Conservation (phyloP, 208 protist genomes). For the Leishmania braziliensis region DNA sequence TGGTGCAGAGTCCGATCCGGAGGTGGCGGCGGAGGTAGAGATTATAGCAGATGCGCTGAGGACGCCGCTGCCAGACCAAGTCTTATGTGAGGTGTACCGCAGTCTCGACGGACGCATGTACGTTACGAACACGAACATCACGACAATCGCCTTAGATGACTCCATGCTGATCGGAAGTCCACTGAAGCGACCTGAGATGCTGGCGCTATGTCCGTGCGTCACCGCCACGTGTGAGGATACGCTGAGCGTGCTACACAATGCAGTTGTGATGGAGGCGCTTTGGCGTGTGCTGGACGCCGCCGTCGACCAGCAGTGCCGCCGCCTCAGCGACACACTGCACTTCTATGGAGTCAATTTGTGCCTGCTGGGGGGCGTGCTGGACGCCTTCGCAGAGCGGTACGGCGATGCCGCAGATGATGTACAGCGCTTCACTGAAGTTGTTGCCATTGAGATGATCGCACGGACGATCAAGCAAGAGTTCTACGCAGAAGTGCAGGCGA, state of each 20-base stretch:
- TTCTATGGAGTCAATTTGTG: constrained; percentile 81
- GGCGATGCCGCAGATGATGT: constrained; percentile 5
- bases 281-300: constrained; percentile 17
- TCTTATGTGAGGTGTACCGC: constrained; percentile 74
- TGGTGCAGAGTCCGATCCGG: constrained; percentile 16
- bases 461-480: constrained; percentile 84
- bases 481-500: constrained; percentile 82
- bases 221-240: constrained; percentile 59
- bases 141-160: constrained; percentile 58
- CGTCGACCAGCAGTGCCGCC: constrained; percentile 24
- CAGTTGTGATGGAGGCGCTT: constrained; percentile 45
- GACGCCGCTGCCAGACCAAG: constrained; percentile 55
- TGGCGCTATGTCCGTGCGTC: constrained; percentile 51
- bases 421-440: constrained; percentile 30
- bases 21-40: constrained; percentile 70
- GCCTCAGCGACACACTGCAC: constrained; percentile 38
- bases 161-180: constrained; percentile 58
- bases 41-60: constrained; percentile 77
- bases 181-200: constrained; percentile 85
- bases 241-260: constrained; percentile 49
- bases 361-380: constrained; percentile 64
- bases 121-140: constrained; percentile 79
- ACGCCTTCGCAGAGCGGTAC: constrained; percentile 23
- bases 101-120: constrained; percentile 79
- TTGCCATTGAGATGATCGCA: constrained; percentile 70